Evolutionary conservation across 306 rosid genomes (phyloP).

Genomic region (Acacia melanoxylon): DNA sequence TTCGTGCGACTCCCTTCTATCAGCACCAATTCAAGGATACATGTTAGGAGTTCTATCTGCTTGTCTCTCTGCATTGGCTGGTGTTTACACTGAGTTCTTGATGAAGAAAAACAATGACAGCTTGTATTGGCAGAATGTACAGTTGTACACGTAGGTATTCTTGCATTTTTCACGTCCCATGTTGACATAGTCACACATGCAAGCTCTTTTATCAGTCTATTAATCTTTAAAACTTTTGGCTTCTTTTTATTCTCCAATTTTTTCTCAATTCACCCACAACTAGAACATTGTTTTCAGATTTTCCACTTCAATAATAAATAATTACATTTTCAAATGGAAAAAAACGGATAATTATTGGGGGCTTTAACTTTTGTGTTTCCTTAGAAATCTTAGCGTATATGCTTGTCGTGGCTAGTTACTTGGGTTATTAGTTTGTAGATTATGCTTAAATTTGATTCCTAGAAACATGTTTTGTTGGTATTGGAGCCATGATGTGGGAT

Average conservation of each 20-base stretch:
- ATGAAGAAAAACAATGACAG: constrained; percentile 79
- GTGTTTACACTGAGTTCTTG: constrained; percentile 71
- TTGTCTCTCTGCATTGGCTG: constrained; percentile 76
- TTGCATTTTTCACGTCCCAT: not conserved
- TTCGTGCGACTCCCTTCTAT: constrained; percentile 62
- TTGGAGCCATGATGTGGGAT: not conserved
- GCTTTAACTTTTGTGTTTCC: not conserved
- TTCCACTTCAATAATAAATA: not conserved
- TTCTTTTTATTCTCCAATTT: not conserved
- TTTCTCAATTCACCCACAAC: not conserved
- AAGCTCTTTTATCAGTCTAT: constrained; percentile 32
- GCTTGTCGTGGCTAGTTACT: not conserved
- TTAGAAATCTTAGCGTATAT: not conserved
- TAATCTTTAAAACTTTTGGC: constrained; percentile 36
- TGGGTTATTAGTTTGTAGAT: not conserved
- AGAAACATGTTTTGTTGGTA: not conserved
- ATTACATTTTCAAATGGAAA: not conserved
- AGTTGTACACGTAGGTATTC: constrained; percentile 68
- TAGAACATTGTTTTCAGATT: not conserved
- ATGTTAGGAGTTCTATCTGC: constrained; percentile 62
- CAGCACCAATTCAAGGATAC: constrained; percentile 69
- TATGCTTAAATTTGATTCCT: not conserved
- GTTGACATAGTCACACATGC: not conserved
- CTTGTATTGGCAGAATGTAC: constrained; percentile 79
- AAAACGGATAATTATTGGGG: not conserved